Conservation (phyloP, 495 filamentous ascomycete genomes). For the Thozetella sp. region DNA sequence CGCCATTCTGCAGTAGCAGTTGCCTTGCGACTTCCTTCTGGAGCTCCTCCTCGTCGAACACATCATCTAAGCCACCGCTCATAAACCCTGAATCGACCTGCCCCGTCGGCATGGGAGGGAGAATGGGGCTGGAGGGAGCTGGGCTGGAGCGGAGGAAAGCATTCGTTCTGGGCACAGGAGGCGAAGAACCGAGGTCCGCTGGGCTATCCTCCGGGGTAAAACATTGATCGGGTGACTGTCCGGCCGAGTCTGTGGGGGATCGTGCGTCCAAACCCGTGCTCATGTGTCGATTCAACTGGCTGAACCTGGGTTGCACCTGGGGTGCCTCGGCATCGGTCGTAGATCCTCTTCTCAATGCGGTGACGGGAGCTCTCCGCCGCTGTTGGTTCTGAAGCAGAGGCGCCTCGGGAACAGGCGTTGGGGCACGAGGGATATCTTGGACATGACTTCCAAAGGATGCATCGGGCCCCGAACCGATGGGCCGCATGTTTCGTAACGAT, state of each 20-base stretch:
- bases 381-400: slow-evolving; percentile 25
- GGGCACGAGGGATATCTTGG: slow-evolving; percentile 79
- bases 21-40: slow-evolving; percentile 16
- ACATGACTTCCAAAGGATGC: slow-evolving; percentile 47
- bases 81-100: slow-evolving; percentile 78
- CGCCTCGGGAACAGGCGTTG: slow-evolving; percentile 71
- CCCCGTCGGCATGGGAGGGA: slow-evolving; percentile 61
- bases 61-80: slow-evolving; percentile 70
- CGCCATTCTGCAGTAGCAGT: slow-evolving; percentile 11
- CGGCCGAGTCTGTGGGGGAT: slow-evolving; percentile 46
- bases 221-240: slow-evolving; percentile 56
- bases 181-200: slow-evolving; percentile 74
- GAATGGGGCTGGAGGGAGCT: slow-evolving; percentile 70
- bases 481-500: slow-evolving; percentile 83
- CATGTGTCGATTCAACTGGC: slow-evolving; percentile 14
- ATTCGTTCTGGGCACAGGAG: slow-evolving; percentile 64
- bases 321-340: slow-evolving; percentile 14
- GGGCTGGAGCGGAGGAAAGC: slow-evolving; percentile 51
- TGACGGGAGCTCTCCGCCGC: slow-evolving; percentile 14
- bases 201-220: slow-evolving; percentile 58
- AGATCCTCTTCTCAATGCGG: slow-evolving; percentile 19
- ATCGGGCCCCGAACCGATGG: slow-evolving; percentile 62
- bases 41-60: slow-evolving; percentile 40
- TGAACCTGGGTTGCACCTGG: slow-evolving; percentile 9
- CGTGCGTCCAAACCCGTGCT: slow-evolving; percentile 33